These are phyloP conservation scores for Tagetes erecta DNA, from an alignment of 129 eudicot genomes.

Conservation along the genomic window DNA sequence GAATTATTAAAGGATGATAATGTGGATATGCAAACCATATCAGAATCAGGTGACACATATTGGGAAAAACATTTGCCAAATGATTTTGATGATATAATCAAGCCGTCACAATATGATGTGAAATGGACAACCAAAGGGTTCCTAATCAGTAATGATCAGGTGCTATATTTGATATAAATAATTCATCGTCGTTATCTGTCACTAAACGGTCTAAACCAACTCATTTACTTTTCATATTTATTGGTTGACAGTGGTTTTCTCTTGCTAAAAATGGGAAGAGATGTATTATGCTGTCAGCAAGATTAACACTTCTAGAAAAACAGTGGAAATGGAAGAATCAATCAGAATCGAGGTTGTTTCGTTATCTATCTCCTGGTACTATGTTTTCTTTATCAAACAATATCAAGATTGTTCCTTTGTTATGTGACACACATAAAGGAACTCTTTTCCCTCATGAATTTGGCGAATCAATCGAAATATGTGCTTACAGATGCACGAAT, in stretches of 20 bases:
- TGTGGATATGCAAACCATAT: neutral
- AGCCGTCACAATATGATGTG: constrained; percentile 6
- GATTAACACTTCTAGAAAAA: neutral
- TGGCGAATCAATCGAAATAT: too few relatives aligned
- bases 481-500: too few relatives aligned
- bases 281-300: neutral
- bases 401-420: too few relatives aligned
- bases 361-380: too few relatives aligned
- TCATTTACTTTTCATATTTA: neutral
- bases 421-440: too few relatives aligned
- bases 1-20: neutral
- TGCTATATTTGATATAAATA: neutral
- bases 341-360: too few relatives aligned
- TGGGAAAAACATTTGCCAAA: constrained; percentile 14
- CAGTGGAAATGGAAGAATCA: too few relatives aligned
- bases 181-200: neutral
- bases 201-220: too few relatives aligned
- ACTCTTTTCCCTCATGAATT: too few relatives aligned
- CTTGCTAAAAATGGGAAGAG: neutral
- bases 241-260: neutral
- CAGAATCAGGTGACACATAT: constrained; percentile 2
- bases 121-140: constrained; percentile 31
- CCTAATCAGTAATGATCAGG: neutral
- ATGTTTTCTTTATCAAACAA: too few relatives aligned
- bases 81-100: constrained; percentile 4